These are phyloP conservation scores for Alternaria arborescens DNA, from an alignment of 2,329 filamentous ascomycete species.

Conservation along the genomic window DNA sequence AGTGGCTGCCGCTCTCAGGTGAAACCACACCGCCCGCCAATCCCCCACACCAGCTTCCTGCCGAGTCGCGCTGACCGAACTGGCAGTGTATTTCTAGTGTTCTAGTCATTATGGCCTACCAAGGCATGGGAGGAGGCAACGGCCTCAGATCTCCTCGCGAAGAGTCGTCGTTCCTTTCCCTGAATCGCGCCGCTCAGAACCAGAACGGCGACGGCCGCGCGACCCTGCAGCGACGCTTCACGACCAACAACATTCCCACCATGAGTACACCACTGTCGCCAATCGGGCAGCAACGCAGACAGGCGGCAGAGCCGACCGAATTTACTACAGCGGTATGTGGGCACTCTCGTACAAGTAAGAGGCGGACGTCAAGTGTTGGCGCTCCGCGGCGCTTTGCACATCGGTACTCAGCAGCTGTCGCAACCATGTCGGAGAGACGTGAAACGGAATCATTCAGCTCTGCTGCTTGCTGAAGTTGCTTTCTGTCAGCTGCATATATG, in stretches of 20 bases:
- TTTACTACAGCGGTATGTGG: constrained; percentile 61
- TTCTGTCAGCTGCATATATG: constrained; percentile 10
- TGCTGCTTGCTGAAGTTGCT: background rate
- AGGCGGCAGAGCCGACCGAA: constrained; percentile 63
- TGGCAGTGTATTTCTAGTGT: constrained; percentile 52
- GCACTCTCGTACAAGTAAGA: constrained; percentile 23
- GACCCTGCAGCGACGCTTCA: constrained; percentile 89
- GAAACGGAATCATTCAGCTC: background rate
- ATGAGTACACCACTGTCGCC: constrained; percentile 74
- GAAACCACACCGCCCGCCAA: constrained; percentile 48
- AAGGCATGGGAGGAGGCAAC: constrained; percentile 71
- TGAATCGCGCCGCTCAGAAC: constrained; percentile 63
- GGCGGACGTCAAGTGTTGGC: constrained; percentile 10
- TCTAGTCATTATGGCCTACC: constrained; percentile 66
- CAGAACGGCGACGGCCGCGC: constrained; percentile 72
- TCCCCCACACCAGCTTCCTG: constrained; percentile 39
- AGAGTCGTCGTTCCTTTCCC: constrained; percentile 76
- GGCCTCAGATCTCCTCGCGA: constrained; percentile 80
- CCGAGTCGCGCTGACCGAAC: constrained; percentile 38
- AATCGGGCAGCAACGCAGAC: constrained; percentile 64
- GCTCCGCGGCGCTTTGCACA: constrained; percentile 6
- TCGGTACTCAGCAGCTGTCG: background rate
- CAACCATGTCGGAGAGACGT: constrained; percentile 2
- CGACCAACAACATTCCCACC: constrained; percentile 83
- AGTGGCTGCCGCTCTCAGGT: constrained; percentile 26